Percentiles rank a stretch among this genome's conserved stretches.
phyloP scores from a whole-genome alignment of 2,329 filamentous ascomycete genomes.

The Aspergillus hortae region DNA sequence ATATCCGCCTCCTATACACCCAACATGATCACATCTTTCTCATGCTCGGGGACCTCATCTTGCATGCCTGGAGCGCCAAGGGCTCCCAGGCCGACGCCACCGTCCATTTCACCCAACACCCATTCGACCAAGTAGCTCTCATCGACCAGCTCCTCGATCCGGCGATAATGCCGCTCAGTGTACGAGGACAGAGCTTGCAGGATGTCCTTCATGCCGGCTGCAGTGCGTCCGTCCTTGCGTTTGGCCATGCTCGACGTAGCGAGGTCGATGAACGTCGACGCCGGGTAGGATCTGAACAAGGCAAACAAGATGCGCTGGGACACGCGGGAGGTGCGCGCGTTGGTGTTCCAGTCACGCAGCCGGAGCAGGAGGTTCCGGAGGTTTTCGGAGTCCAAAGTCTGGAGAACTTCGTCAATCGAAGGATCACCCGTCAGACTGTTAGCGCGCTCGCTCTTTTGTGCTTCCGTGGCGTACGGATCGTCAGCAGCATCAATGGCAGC shows the following conservation, averaged over 20 bases:
- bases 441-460: slow-evolving; percentile 22
- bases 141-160: slow-evolving; percentile 84
- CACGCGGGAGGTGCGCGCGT: slow-evolving; percentile 78
- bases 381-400: slow-evolving; percentile 76
- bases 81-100: slow-evolving; percentile 47
- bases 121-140: slow-evolving; percentile 95
- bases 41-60: slow-evolving; percentile 22
- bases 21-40: slow-evolving; percentile 40
- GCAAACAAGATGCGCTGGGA: slow-evolving; percentile 81
- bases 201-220: slow-evolving; percentile 72
- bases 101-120: slow-evolving; percentile 90
- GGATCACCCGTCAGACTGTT: slow-evolving; percentile 43
- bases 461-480: slow-evolving; percentile 42
- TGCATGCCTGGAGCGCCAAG: slow-evolving; percentile 20
- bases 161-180: slow-evolving; percentile 86
- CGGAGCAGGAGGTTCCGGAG: slow-evolving; percentile 77
- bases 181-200: slow-evolving; percentile 84
- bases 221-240: slow-evolving; percentile 34
- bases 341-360: slow-evolving; percentile 95
- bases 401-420: slow-evolving; percentile 77
- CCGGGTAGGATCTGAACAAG: slow-evolving; percentile 76
- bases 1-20: slow-evolving; percentile 22
- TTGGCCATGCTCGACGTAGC: slow-evolving; percentile 40
- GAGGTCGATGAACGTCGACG: slow-evolving; percentile 69
- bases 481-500: slow-evolving; percentile 73